Base-by-base conservation (phyloP, 148 eudicot genomes). In the Euryodendron excelsum region DNA sequence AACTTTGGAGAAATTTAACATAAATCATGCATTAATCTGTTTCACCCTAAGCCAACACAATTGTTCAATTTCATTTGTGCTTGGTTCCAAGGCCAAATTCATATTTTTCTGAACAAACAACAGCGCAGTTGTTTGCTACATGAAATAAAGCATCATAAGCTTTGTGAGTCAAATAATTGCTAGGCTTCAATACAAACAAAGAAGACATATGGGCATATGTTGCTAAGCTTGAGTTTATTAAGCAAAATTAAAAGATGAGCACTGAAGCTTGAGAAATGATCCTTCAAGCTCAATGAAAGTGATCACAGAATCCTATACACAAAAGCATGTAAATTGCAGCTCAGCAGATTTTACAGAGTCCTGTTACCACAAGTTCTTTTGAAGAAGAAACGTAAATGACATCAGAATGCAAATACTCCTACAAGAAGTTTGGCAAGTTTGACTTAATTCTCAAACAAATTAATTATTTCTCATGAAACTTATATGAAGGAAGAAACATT, bases 351-450 rank as follows among this genome's bases (percentile, higher is more conserved):
- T 31, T 47, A 76, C 25, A 50, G 28, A 21, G 39, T 52, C 61
- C 44, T 31, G 13, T 5, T 30, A 60, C 14, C 4, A 27, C 9
- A 28, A 20, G 58, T 7, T 60, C n/a, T 27, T 41, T 15, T 3
- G 1, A 18, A 20, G 13, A 4, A 62, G 56, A 44, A 64, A 63
- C 31, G 58, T 14, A 47, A 31, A 72, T 33, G 11, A 48, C 27
- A 53, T 72, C 18, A 72, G 33, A 72, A 28, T 50, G 74, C 74
- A 71, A 25, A 50, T 48, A 34, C 73, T 71, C 60, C 41, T 50
- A 20, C 6, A 52, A 50, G 39, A 28, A 48, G 7, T 1, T 48
- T 71, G 2, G 18, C 31, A 60, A 25, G 33, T 55, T 21, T 37
- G 18, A 62, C 4, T 13, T 62, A 14, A 30, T 1, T 21, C 67